phyloP scores from a whole-genome alignment of 805 yeast species.

The Candida tibetensis region DNA sequence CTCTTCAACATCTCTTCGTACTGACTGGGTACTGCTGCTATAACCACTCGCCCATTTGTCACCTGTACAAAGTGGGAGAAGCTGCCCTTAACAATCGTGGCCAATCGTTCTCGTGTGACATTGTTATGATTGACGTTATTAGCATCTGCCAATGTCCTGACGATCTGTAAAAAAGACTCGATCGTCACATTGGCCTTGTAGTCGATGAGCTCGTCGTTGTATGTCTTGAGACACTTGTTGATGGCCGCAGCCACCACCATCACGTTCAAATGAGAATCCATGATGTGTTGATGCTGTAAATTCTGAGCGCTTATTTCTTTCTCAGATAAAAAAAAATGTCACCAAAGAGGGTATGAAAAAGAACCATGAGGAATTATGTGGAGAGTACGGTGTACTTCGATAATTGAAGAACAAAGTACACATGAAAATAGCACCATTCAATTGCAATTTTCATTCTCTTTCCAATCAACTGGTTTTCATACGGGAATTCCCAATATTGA shows the following conservation, averaged over 20 bases:
- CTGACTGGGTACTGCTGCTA: conserved; percentile 15
- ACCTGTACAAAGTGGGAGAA: conserved; percentile 22
- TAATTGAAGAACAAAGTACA: too few relatives aligned
- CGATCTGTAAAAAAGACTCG: conserved; percentile 7
- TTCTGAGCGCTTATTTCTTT: too few relatives aligned
- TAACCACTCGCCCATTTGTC: conserved; percentile 18
- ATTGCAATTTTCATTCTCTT: too few relatives aligned
- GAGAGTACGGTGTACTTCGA: too few relatives aligned
- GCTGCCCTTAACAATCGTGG: conserved; percentile 11
- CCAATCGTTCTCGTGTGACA: conserved; percentile 10
- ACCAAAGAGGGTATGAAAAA: too few relatives aligned
- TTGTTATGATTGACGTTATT: conserved; percentile 1
- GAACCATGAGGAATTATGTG: too few relatives aligned
- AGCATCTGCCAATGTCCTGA: conserved; percentile 6
- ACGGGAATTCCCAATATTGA: too few relatives aligned
- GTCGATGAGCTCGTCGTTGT: conserved; percentile 3
- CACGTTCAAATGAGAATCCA: conserved; percentile 1
- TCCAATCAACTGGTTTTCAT: too few relatives aligned
- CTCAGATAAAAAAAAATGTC: too few relatives aligned
- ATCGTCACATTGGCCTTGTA: conserved; percentile 5
- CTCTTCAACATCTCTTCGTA: conserved; percentile 20
- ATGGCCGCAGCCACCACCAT: conserved; percentile 12
- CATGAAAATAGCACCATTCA: too few relatives aligned
- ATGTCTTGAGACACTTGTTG: conserved; percentile 9
- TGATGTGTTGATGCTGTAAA: background rate